phyloP scores from a whole-genome alignment of 228 moss, liverwort and hornwort species.

The Sphagnum fallax region DNA sequence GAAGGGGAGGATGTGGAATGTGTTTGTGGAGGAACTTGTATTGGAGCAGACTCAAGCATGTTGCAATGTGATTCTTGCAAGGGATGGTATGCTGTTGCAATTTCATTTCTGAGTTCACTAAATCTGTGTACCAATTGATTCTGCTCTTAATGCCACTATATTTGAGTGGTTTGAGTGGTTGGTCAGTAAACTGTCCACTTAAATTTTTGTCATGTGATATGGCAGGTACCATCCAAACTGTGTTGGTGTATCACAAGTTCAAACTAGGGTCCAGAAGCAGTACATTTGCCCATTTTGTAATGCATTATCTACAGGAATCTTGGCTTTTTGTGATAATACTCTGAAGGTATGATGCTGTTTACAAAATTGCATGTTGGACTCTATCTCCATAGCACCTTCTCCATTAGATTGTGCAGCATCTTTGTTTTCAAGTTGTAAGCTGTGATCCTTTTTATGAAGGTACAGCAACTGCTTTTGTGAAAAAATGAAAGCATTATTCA shows the following conservation, averaged over 20 bases:
- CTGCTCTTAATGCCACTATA: no score
- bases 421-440: no score
- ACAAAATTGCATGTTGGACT: no score
- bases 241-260: conserved; percentile 60
- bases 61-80: conserved; percentile 79
- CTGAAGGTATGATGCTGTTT: no score
- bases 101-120: background rate
- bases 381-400: no score
- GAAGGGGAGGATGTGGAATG: conserved; percentile 58
- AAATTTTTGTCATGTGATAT: no score
- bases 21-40: conserved; percentile 54
- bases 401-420: no score
- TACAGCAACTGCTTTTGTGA: no score
- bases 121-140: background rate
- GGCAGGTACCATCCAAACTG: conserved; percentile 84
- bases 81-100: conserved; percentile 42
- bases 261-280: conserved; percentile 73
- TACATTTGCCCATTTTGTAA: conserved; percentile 81
- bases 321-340: conserved; percentile 44
- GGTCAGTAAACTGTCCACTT: no score
- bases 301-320: conserved; percentile 59
- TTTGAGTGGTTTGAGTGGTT: no score
- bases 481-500: no score
- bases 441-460: no score
- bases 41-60: conserved; percentile 59